Conservation (phyloP, 2,329 filamentous ascomycete genomes). For the Phialemoniopsis sp. region DNA sequence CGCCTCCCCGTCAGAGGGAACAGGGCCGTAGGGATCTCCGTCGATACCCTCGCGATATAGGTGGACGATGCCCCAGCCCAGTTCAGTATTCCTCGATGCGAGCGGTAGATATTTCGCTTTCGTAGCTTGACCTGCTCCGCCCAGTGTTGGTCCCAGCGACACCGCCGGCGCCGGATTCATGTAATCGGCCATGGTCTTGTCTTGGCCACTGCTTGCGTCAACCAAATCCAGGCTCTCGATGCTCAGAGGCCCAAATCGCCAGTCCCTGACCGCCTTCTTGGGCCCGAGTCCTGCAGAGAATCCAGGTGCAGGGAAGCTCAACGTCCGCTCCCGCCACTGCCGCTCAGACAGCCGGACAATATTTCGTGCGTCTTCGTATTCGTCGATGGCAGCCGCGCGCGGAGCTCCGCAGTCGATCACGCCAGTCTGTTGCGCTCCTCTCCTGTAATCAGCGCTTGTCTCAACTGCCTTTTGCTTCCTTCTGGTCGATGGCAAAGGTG, state of each 20-base stretch:
- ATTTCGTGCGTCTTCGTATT: constrained; percentile 21
- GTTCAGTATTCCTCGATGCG: constrained; percentile 67
- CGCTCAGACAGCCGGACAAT: constrained; percentile 32
- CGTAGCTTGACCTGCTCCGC: constrained; percentile 67
- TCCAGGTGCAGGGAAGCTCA: constrained; percentile 36
- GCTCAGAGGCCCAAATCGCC: constrained; percentile 74
- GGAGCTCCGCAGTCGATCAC: constrained; percentile 48
- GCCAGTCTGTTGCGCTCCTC: constrained; percentile 6
- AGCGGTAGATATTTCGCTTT: constrained; percentile 77
- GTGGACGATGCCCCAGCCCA: constrained; percentile 91
- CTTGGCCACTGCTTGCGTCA: background rate
- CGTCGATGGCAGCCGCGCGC: constrained; percentile 22
- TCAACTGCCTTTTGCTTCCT: background rate
- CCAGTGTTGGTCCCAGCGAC: constrained; percentile 47
- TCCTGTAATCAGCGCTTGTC: constrained; percentile 3
- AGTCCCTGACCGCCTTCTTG: constrained; percentile 57
- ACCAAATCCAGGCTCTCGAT: constrained; percentile 78
- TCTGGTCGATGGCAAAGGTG: background rate
- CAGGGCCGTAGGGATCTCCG: no score
- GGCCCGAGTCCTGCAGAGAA: constrained; percentile 40
- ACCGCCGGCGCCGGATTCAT: constrained; percentile 26
- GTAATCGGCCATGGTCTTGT: constrained; percentile 8
- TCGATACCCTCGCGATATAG: constrained; percentile 68
- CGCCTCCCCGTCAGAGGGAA: no score
- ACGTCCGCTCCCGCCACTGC: constrained; percentile 32